Evolutionary conservation across 495 filamentous ascomycete species (phyloP).

Genomic region (Achaetomiella virescens): DNA sequence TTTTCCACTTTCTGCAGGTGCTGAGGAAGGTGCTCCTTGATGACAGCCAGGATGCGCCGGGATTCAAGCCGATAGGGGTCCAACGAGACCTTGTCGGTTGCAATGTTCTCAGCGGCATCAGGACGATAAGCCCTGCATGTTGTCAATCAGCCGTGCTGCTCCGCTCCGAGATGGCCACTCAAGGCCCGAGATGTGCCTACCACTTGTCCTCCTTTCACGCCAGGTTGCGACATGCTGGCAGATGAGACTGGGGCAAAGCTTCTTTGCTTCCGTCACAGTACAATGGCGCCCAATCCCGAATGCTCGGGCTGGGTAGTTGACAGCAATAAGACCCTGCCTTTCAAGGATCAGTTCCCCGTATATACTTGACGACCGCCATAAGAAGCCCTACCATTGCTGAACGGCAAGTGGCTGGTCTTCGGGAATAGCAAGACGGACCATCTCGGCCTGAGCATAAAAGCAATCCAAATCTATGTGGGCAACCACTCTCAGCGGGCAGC

Average conservation of each 20-base stretch:
- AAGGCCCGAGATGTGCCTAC: background rate
- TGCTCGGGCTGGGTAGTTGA: conserved; percentile 86
- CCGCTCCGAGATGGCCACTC: background rate
- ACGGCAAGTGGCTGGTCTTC: conserved; percentile 81
- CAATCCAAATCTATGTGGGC: conserved; percentile 95
- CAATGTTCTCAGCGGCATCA: conserved; percentile 69
- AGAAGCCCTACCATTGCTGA: conserved; percentile 77
- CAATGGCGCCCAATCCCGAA: conserved; percentile 74
- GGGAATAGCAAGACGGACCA: conserved; percentile 69
- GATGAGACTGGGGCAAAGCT: conserved; percentile 76
- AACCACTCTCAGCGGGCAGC: conserved; percentile 76
- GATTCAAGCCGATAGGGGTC: conserved; percentile 89
- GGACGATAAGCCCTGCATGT: conserved; percentile 62
- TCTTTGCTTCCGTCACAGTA: conserved; percentile 74
- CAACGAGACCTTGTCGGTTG: conserved; percentile 84
- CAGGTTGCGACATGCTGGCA: conserved; percentile 94
- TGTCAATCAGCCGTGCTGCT: background rate
- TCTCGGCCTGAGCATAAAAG: conserved; percentile 97
- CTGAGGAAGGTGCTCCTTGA: conserved; percentile 64
- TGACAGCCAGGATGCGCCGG: conserved; percentile 69
- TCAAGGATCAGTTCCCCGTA: background rate
- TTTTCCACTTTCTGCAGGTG: conserved; percentile 76
- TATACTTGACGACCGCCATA: no score
- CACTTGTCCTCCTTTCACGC: conserved; percentile 86
- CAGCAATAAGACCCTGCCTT: conserved; percentile 76